These are phyloP conservation scores for Garcia nutans DNA, from an alignment of 345 rosid species.

Conservation along the genomic window DNA sequence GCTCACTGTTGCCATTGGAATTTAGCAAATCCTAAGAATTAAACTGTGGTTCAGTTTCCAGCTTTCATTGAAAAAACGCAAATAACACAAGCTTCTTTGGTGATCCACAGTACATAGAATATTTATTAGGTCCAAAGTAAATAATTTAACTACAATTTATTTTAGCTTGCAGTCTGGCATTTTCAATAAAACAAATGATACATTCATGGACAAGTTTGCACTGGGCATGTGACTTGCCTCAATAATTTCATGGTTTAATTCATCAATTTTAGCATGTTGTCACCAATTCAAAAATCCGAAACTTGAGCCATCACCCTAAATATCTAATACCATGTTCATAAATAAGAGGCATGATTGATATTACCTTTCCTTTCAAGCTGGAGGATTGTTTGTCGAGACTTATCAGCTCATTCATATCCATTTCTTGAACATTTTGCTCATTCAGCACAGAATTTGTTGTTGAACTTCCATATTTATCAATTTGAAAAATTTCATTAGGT, in stretches of 20 bases:
- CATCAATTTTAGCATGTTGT: neutral
- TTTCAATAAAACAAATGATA: too few relatives aligned
- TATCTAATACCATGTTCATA: neutral
- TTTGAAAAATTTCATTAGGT: slow-evolving; percentile 65
- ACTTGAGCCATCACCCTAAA: neutral
- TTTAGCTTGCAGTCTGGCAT: neutral
- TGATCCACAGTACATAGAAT: neutral
- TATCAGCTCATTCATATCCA: slow-evolving; percentile 38
- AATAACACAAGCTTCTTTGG: neutral
- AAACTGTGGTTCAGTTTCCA: slow-evolving; percentile 14
- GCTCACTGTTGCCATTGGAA: slow-evolving; percentile 31
- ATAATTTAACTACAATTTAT: neutral
- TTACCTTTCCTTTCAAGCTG: slow-evolving; percentile 55
- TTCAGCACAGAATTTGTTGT: slow-evolving; percentile 29
- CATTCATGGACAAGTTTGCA: neutral
- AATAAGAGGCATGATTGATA: slow-evolving; percentile 8
- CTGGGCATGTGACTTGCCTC: neutral
- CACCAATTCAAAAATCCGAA: neutral
- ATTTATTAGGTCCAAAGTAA: neutral
- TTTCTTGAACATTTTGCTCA: slow-evolving; percentile 49
- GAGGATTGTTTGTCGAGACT: slow-evolving; percentile 39
- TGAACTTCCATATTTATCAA: slow-evolving; percentile 60
- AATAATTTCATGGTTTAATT: neutral
- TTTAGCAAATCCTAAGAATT: slow-evolving; percentile 50
- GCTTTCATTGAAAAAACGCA: neutral